Evolutionary conservation across 139 green algal species (phyloP).

Genomic region (Haematococcus sp.): DNA sequence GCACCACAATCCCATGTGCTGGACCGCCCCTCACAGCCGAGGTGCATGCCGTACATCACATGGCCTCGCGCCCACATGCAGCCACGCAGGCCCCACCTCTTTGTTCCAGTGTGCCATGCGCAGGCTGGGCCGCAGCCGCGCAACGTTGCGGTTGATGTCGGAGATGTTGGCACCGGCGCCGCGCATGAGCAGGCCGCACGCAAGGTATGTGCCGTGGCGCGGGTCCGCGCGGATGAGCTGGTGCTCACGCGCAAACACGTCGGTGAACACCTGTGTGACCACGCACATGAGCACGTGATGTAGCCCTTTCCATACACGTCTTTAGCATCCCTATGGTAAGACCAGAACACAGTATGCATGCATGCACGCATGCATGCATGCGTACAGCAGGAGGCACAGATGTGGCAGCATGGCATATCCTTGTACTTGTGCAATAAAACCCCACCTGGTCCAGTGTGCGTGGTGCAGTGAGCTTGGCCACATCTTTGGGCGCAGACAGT

Average conservation of each 20-base stretch:
- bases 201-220: slow-evolving; percentile 60
- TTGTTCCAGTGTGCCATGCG: slow-evolving; percentile 76
- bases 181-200: slow-evolving; percentile 65
- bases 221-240: slow-evolving; percentile 70
- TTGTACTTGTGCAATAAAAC: not conserved
- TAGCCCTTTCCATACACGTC: not conserved
- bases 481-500: slow-evolving; percentile 36
- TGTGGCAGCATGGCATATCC: no score
- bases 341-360: not conserved
- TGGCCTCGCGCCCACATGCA: no score
- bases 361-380: not conserved
- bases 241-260: slow-evolving; percentile 60
- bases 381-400: no score
- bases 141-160: slow-evolving; percentile 71
- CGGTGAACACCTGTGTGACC: slow-evolving; percentile 55
- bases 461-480: slow-evolving; percentile 26
- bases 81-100: no score
- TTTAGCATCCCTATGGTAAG: no score
- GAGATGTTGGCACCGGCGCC: slow-evolving; percentile 49
- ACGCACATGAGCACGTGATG: not conserved
- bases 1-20: no score
- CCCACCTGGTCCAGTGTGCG: slow-evolving; percentile 62
- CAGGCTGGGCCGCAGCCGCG: slow-evolving; percentile 50
- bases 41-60: no score
- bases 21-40: no score